phyloP scores from a whole-genome alignment of 345 rosid species.

The Brassica rapa region DNA sequence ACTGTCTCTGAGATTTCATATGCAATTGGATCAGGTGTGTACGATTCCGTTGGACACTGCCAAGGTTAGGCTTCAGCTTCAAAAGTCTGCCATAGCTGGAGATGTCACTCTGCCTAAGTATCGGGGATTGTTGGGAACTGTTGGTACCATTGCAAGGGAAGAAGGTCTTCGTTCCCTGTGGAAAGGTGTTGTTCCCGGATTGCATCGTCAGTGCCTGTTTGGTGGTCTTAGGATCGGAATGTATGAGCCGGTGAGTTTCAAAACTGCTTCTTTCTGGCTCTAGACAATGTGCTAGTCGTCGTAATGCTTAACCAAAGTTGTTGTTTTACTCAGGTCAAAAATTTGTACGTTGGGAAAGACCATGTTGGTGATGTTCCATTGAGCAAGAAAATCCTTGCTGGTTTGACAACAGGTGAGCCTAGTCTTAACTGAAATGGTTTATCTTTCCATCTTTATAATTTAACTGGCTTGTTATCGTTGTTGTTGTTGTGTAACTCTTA shows the following conservation, averaged over 20 bases:
- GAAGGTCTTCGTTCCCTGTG: constrained; percentile 90
- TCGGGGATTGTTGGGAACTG: constrained; percentile 90
- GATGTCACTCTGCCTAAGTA: constrained; percentile 73
- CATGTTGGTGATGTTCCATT: constrained; percentile 92
- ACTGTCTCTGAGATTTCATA: no score
- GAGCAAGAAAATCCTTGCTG: constrained; percentile 95
- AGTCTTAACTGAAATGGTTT: not conserved
- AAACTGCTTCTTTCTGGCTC: constrained; percentile 5
- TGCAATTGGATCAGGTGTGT: constrained; percentile 58
- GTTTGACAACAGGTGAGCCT: constrained; percentile 88
- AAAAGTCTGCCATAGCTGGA: constrained; percentile 63
- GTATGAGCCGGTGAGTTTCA: constrained; percentile 87
- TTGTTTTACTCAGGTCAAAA: constrained; percentile 64
- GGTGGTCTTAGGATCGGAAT: constrained; percentile 97
- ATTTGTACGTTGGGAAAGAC: constrained; percentile 79
- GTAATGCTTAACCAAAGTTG: not conserved
- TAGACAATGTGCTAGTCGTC: not conserved
- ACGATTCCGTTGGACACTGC: constrained; percentile 99
- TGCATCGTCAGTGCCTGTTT: constrained; percentile 91
- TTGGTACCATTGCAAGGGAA: constrained; percentile 87
- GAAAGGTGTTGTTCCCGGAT: constrained; percentile 93
- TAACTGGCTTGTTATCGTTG: not conserved
- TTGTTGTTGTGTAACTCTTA: constrained; percentile 32
- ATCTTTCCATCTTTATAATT: not conserved
- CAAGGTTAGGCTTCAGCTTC: constrained; percentile 99